Evolutionary conservation across 1,139 yeast genomes (phyloP).

Genomic region (Saccharomyces hybrid): DNA sequence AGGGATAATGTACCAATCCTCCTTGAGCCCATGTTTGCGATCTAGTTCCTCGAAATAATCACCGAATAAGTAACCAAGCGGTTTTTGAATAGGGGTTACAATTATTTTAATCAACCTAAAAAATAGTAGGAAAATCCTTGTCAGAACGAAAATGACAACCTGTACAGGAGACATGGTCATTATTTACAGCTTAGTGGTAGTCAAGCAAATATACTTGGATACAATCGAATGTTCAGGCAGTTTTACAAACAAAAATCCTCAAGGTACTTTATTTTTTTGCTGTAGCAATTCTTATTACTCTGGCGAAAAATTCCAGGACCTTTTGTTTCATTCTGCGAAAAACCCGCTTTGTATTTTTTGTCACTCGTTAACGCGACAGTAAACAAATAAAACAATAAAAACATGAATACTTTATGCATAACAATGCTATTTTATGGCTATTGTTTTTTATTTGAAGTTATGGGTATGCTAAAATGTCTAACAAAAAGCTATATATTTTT

Average conservation of each 20-base stretch:
- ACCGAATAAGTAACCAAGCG: constrained; percentile 13
- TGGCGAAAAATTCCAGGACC: background rate
- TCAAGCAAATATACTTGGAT: background rate
- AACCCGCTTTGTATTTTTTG: background rate
- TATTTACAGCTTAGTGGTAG: background rate
- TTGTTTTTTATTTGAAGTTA: background rate
- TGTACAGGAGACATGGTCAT: constrained; percentile 6
- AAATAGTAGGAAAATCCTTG: constrained; percentile 12
- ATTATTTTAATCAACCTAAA: constrained; percentile 17
- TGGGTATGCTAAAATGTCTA: background rate
- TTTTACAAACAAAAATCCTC: background rate
- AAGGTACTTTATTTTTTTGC: background rate
- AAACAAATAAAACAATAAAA: background rate
- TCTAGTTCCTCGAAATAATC: constrained; percentile 35
- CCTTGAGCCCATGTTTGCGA: constrained; percentile 45
- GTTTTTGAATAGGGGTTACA: constrained; percentile 12
- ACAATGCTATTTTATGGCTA: too few relatives aligned
- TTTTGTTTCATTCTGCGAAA: background rate
- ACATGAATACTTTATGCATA: too few relatives aligned
- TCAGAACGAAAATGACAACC: constrained; percentile 9
- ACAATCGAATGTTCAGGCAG: background rate
- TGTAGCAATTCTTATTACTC: background rate
- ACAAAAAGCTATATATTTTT: background rate
- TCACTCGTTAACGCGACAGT: background rate
- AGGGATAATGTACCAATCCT: constrained; percentile 46